phyloP scores from a whole-genome alignment of 768 basidiomycete species.

The Pholiota microspora region DNA sequence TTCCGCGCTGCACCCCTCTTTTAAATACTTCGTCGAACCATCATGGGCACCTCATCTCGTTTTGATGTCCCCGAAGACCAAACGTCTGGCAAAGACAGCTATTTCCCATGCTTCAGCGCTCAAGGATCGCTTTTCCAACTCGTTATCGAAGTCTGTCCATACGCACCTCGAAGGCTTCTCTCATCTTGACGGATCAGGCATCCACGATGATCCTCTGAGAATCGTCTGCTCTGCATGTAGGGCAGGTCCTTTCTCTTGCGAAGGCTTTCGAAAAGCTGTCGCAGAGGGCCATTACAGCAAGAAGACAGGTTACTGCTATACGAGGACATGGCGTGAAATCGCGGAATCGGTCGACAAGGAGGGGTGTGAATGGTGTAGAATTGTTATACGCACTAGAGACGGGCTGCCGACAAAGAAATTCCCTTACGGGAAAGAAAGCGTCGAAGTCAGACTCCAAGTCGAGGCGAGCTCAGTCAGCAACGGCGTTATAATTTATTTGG shows the following conservation, averaged over 20 bases:
- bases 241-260: conserved; percentile 5
- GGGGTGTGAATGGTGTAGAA: conserved; percentile 1
- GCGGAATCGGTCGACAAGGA: not conserved
- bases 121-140: no score
- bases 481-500: not conserved
- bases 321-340: not conserved
- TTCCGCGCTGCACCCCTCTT: no score
- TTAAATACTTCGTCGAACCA: no score
- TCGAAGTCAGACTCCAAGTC: not conserved
- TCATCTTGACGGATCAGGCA: no score
- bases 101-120: no score
- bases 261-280: conserved; percentile 3
- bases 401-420: conserved; percentile 1
- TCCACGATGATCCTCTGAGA: not conserved
- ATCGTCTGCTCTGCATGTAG: conserved; percentile 6
- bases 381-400: conserved; percentile 6
- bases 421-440: not conserved
- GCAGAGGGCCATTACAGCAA: not conserved
- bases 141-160: no score
- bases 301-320: not conserved
- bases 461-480: not conserved
- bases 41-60: no score
- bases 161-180: no score
- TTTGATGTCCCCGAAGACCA: no score
- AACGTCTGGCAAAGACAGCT: no score